Conservation (phyloP, 441 rosid species). For the Aquilaria agallochum region DNA sequence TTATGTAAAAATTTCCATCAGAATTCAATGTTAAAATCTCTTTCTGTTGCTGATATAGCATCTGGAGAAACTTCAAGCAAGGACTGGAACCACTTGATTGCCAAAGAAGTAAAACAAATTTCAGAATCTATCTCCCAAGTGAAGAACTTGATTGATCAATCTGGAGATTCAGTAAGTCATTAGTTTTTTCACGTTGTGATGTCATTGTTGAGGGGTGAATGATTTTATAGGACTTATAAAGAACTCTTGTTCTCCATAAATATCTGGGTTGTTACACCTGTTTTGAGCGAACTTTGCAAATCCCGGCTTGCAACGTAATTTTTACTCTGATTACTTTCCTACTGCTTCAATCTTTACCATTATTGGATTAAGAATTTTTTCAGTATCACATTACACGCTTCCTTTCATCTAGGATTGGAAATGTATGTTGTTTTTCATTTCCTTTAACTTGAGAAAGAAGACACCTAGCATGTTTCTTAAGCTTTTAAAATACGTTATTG, state of each 20-base stretch:
- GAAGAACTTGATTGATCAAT: conserved; percentile 56
- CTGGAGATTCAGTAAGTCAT: conserved; percentile 66
- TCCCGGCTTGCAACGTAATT: too few species aligned
- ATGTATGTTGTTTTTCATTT: background rate
- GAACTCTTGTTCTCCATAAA: too few species aligned
- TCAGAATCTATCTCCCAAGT: conserved; percentile 55
- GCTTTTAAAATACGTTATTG: too few species aligned
- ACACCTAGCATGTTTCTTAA: background rate
- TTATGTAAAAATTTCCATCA: conserved; percentile 29
- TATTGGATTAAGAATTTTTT: too few species aligned
- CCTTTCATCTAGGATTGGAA: background rate
- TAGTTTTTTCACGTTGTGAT: conserved; percentile 6
- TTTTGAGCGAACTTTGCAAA: too few species aligned
- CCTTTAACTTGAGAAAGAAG: background rate
- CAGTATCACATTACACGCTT: too few species aligned
- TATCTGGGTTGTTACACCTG: too few species aligned
- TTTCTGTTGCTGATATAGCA: conserved; percentile 32
- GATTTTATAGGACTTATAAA: too few species aligned
- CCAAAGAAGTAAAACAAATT: conserved; percentile 82
- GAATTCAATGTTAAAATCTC: conserved; percentile 29
- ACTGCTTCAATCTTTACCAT: too few species aligned
- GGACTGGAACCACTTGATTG: conserved; percentile 58
- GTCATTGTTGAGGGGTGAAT: too few species aligned
- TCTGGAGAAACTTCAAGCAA: conserved; percentile 41
- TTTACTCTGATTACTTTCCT: too few species aligned